Evolutionary conservation across 495 filamentous ascomycete genomes (phyloP).

Genomic region (Aspergillus campestris): DNA sequence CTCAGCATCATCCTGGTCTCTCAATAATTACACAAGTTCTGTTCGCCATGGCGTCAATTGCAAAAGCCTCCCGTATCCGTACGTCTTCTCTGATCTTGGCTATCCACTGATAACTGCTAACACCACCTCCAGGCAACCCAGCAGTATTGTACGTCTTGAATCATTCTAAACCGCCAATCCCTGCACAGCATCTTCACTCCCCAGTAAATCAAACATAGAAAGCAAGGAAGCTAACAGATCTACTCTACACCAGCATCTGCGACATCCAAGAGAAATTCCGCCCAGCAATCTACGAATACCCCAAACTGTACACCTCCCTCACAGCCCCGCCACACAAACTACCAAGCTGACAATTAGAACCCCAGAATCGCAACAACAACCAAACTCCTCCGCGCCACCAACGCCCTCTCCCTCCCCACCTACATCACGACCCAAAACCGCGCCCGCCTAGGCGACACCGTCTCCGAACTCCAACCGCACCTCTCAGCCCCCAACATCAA

Average conservation of each 20-base stretch:
- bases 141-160: slow-evolving; percentile 54
- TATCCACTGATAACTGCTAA: slow-evolving; percentile 10
- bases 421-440: slow-evolving; percentile 79
- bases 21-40: not conserved
- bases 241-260: slow-evolving; percentile 57
- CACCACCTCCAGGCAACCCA: slow-evolving; percentile 46
- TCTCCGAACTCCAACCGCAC: slow-evolving; percentile 51
- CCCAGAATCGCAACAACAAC: slow-evolving; percentile 26
- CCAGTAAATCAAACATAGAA: not conserved
- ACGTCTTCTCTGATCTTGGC: slow-evolving; percentile 4
- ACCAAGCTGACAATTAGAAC: not conserved
- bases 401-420: slow-evolving; percentile 65
- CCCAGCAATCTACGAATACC: slow-evolving; percentile 68
- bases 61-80: slow-evolving; percentile 31
- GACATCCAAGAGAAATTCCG: slow-evolving; percentile 95
- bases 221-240: slow-evolving; percentile 5
- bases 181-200: too few relatives aligned
- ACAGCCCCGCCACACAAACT: not conserved
- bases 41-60: slow-evolving; percentile 22
- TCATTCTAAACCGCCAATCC: not conserved
- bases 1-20: not conserved
- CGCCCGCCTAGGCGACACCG: slow-evolving; percentile 65
- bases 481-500: slow-evolving; percentile 33
- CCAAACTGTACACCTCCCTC: slow-evolving; percentile 53
- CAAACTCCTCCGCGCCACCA: slow-evolving; percentile 37